A percentile compares a stretch with the other conserved stretches of the same genome.
phyloP scores from a whole-genome alignment of 306 rosid species.

The Aeschynomene evenia region DNA sequence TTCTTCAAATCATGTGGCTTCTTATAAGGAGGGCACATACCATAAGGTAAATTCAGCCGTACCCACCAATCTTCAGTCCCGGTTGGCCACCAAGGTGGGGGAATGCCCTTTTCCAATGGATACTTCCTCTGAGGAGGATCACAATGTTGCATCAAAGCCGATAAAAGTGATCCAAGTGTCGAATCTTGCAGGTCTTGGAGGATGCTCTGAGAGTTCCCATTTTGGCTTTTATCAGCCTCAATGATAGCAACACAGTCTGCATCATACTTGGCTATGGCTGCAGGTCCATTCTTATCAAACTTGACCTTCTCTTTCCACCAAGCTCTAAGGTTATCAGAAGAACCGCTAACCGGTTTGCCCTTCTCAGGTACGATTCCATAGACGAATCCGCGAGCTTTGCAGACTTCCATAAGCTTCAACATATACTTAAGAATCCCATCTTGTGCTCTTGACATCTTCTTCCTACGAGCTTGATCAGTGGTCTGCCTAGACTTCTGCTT shows the following conservation, averaged over 20 bases:
- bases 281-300: constrained; percentile 94
- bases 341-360: constrained; percentile 95
- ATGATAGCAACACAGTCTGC: constrained; percentile 75
- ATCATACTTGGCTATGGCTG: constrained; percentile 86
- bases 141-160: constrained; percentile 94
- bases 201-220: constrained; percentile 63
- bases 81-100: constrained; percentile 97
- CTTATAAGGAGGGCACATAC: constrained; percentile 87
- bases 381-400: constrained; percentile 95
- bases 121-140: constrained; percentile 96
- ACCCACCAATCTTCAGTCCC: constrained; percentile 94
- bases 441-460: constrained; percentile 98
- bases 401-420: constrained; percentile 98
- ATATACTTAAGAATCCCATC: constrained; percentile 97
- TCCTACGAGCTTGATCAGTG: constrained; percentile 87
- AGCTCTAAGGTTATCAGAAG: constrained; percentile 92
- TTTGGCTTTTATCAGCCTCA: constrained; percentile 62
- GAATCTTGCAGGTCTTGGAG: constrained; percentile 97
- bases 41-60: constrained; percentile 58
- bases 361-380: constrained; percentile 96
- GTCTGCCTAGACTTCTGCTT: constrained; percentile 76
- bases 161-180: constrained; percentile 88
- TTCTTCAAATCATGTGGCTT: constrained; percentile 97
- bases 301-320: constrained; percentile 98
- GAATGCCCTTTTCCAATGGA: constrained; percentile 79